Evolutionary conservation across 2,329 filamentous ascomycete genomes (phyloP), one percentile per base, ranked within the genome.

Genomic region (Fusarium sp.): DNA sequence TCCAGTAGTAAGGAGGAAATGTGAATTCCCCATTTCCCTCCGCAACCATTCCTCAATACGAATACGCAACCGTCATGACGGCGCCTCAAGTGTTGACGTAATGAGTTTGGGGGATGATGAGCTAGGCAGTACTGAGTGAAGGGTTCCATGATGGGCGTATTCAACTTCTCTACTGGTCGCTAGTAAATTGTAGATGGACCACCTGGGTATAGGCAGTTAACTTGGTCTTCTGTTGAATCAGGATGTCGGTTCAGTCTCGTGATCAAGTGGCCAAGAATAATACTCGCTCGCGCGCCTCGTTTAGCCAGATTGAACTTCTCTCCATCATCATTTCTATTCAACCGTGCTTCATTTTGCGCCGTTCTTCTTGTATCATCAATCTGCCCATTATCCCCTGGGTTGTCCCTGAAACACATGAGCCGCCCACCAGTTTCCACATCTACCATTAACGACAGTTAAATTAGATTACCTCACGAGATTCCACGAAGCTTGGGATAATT

Each of bases 1-100:
- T 15, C 20, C 13, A 47, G 32, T 22, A 57, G 22, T n/a, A 22
- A 58, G 8, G 33, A 17, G 32, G 39, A 55, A 39, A 39, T 22
- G 7, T 20, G 24, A 24, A 24, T 24, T 24, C 7, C 24, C 24
- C 7, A 32, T 22, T 7, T 26, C 32, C 24, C 45, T 47, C 28
- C 17, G 39, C 46, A 46, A 47, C 28, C 45, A 55, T 22, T 35
- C 37, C 52, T 5, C 35, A 44, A 49, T 52, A 55, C 51, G 55
- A 53, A 68, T 51, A 66, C 51, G 43, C 15, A 40, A 39, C 48
- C 26, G 48, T 56, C 54, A 62, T 62, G 43, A 62, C 60, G 49
- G 30, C 20, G 35, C 37, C 39, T 6, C n/a, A 15, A 62, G 56
- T 67, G 65, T 68, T 68, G 66, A 68, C 66, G 66, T 68, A 68